Base-by-base conservation (phyloP, 495 filamentous ascomycete species). In the Penicillium coprophilum region DNA sequence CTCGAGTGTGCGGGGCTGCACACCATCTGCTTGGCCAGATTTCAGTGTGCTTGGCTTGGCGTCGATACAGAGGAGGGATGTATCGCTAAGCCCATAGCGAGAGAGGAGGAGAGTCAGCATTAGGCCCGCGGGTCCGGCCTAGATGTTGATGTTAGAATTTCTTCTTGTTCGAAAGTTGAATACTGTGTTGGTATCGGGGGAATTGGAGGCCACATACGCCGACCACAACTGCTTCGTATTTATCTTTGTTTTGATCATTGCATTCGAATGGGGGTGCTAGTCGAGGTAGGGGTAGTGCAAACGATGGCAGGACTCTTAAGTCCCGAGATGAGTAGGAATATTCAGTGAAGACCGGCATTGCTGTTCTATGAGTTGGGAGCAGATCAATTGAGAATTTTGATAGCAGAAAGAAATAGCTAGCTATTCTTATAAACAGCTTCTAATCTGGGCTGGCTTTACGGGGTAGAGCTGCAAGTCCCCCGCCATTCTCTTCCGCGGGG, bases 11-110 rank as follows among this genome's bases (percentile, higher is more conserved):
- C 83, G 78, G 20, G 71, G 69, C 61, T 79, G 70, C 11, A 76
- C 60, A 17, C 83, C 82, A 63, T 86, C 83, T 11, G 82, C 82
- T 62, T 84, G 82, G 4, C 82, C 81, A 19, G 66, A 50, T 32
- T 71, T 66, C 11, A 67, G 38, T 10, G 61, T 59, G 0, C 46
- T 44, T 0, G 65, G 31, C 43, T 73, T 72, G 2, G 62, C 24
- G 46, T 75, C 72, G 21, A 72, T 55, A 28, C 68, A 71, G 7
- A 74, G 54, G 20, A 74, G 61, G 24, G 65, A 68, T 3, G 31
- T 31, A 31, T 57, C 54, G 39, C 12, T 57, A 27, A 71, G 57
- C 11, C 71, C 71, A 45, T 74, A 70, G 34, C 68, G 68, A 2
- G 72, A 61, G n/a, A 75, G 60, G 12, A 71, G 66, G 5, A 73